Evolutionary conservation across 75 land plant genomes (phyloP), one percentile per base, ranked within the genome.

Genomic region (Isoetes taiwanensis): DNA sequence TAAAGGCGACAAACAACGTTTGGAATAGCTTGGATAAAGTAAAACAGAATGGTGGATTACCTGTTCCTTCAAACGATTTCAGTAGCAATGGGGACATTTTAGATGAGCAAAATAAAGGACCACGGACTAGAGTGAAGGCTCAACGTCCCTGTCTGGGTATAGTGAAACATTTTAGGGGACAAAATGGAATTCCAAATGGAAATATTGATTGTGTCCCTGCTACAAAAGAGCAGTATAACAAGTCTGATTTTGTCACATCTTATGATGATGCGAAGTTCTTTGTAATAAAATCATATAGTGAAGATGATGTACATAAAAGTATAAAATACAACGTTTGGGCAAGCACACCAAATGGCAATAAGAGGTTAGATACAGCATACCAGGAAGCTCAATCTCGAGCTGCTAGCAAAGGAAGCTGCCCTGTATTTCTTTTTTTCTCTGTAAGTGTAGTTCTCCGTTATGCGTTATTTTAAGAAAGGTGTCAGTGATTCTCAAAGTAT

Each of bases 61-160:
- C 61, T 61, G 87, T 80, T 2, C 43, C 58, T 31, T 63, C 59
- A 38, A 63, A 68, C 30, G n/a, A n/a, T n/a, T n/a, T n/a, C n/a
- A n/a, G n/a, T n/a, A n/a, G n/a, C n/a, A 78, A 66, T 65, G 72
- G 82, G 11, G 94, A 93, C 70, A 73, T 84, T 2, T 54, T 91
- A 38, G 78, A 79, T 63, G 99, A 94, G 67, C 75, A 84, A 35
- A 89, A 85, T 52, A 75, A 78, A 32, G 99, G 96, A 28, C 99
- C 99, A 19, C 75, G 99, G 20, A 68, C 96, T 19, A 68, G 82
- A 23, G 43, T 61, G 20, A 75, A 76, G 68, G 75, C 72, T 34
- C 80, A 76, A 40, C 74, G 81, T n/a, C n/a, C n/a, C n/a, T n/a
- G n/a, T n/a, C n/a, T n/a, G n/a, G n/a, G n/a, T n/a, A n/a, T n/a